Evolutionary conservation across 2,329 filamentous ascomycete genomes (phyloP), one percentile per base, ranked within the genome.

Genomic region (Colletotrichum nymphaeae): DNA sequence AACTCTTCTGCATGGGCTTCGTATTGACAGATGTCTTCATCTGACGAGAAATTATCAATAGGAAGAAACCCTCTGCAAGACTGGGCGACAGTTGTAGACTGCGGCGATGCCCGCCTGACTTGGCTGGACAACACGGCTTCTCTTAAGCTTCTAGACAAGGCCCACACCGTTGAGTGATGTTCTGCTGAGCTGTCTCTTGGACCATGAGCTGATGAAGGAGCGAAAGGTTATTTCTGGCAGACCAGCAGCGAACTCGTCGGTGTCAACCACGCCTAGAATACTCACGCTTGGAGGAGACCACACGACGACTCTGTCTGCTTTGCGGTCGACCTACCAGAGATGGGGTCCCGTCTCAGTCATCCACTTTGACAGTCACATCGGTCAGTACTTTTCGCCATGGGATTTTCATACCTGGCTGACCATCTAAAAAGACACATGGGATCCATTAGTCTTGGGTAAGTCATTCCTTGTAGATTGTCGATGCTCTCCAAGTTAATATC

Each of bases 111-210:
- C 68, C 93, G 92, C 1, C 86, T 95, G 73, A 94, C 92, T 0
- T 93, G 92, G 12, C 92, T 95, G 75, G 93, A 96, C 82, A 96
- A 95, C 80, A 89, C 86, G 0, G 84, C 95, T 0, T 94, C 94
- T 0, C 84, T 95, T 69, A 88, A 88, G 16, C 93, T 95, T 80
- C 93, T 96, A 87, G 92, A 90, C 68, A 91, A 93, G 79, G 93
- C 92, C 0, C 89, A 92, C 76, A 83, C 63, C 83, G 80, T 86
- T 86, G 69, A 74, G 77, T 76, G 35, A 12, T 60, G 30, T 12
- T 11, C n/a, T n/a, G 32, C 14, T 37, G 42, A 19, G 26, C n/a
- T 9, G 12, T 11, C 16, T 11, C 16, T 6, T 22, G 62, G 55
- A 58, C 62, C 32, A 12, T 19, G 42, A n/a, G 42, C 42, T 59